phyloP scores from a whole-genome alignment of 2,329 filamentous ascomycete genomes.

The Coniella vitis region DNA sequence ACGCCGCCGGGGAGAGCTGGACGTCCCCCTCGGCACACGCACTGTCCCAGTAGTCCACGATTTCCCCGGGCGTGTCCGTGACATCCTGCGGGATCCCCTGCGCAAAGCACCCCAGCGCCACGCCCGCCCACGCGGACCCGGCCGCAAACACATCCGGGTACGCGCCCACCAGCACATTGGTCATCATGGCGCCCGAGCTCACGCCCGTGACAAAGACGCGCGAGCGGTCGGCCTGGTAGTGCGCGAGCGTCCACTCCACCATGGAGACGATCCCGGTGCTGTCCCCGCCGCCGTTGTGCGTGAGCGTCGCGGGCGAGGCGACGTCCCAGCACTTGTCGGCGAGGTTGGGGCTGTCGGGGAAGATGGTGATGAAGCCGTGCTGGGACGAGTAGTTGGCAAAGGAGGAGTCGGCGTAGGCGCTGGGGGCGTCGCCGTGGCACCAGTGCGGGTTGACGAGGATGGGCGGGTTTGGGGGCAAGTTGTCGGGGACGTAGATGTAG shows the following conservation, averaged over 20 bases:
- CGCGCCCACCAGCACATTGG: slow-evolving; percentile 41
- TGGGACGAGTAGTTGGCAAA: slow-evolving; percentile 46
- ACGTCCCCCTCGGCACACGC: slow-evolving; percentile 44
- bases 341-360: slow-evolving; percentile 31
- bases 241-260: slow-evolving; percentile 41
- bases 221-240: slow-evolving; percentile 37
- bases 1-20: slow-evolving; percentile 26
- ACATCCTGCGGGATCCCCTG: slow-evolving; percentile 20
- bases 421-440: slow-evolving; percentile 47
- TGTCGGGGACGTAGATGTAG: slow-evolving; percentile 43
- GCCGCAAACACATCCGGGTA: slow-evolving; percentile 48
- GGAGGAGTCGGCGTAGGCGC: slow-evolving; percentile 41
- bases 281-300: slow-evolving; percentile 44
- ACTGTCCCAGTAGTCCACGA: slow-evolving; percentile 41
- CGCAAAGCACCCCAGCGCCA: slow-evolving; percentile 43
- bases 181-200: slow-evolving; percentile 51
- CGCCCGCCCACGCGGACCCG: slow-evolving; percentile 38
- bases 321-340: slow-evolving; percentile 52
- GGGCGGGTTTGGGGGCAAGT: slow-evolving; percentile 35
- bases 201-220: slow-evolving; percentile 46
- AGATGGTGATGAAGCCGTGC: slow-evolving; percentile 46
- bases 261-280: slow-evolving; percentile 46
- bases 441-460: slow-evolving; percentile 51
- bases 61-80: too few species aligned
- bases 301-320: slow-evolving; percentile 39